These are phyloP conservation scores for Botrytis medusae DNA, from an alignment of 2,329 filamentous ascomycete genomes.

Conservation along the genomic window DNA sequence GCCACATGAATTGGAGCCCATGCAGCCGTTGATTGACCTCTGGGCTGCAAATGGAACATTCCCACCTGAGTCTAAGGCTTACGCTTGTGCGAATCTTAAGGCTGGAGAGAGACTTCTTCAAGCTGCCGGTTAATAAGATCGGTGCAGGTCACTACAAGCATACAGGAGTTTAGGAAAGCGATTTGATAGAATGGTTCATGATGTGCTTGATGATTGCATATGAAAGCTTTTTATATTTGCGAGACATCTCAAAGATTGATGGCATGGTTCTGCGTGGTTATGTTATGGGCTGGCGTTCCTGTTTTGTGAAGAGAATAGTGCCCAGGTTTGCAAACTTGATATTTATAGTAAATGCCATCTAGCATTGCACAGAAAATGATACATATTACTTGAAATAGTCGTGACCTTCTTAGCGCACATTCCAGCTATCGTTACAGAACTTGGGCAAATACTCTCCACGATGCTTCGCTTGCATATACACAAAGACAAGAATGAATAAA, in stretches of 20 bases:
- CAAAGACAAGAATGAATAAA: not conserved
- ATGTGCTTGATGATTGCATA: conserved; percentile 22
- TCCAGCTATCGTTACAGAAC: not conserved
- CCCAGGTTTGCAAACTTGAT: conserved; percentile 1
- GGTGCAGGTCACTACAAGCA: conserved; percentile 19
- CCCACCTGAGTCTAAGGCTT: conserved; percentile 70
- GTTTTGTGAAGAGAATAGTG: conserved; percentile 12
- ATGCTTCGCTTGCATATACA: not conserved
- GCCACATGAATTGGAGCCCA: conserved; percentile 88
- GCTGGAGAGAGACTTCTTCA: conserved; percentile 57
- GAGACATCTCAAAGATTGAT: conserved; percentile 11
- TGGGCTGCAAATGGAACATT: conserved; percentile 89
- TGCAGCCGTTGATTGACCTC: conserved; percentile 90
- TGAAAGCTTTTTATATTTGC: conserved; percentile 16
- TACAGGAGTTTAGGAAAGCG: conserved; percentile 22
- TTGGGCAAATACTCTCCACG: not conserved
- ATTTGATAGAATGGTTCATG: conserved; percentile 20
- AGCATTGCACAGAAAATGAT: conserved; percentile 16
- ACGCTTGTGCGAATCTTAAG: conserved; percentile 62
- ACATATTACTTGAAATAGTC: not conserved
- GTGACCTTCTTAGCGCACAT: not conserved
- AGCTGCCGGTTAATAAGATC: conserved; percentile 28
- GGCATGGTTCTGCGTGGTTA: conserved; percentile 17
- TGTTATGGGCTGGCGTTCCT: conserved; percentile 20
- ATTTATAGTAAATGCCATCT: not conserved